Evolutionary conservation across 2,329 filamentous ascomycete species (phyloP), one percentile per base, ranked within the genome.

Genomic region (Aspergillus sp.): DNA sequence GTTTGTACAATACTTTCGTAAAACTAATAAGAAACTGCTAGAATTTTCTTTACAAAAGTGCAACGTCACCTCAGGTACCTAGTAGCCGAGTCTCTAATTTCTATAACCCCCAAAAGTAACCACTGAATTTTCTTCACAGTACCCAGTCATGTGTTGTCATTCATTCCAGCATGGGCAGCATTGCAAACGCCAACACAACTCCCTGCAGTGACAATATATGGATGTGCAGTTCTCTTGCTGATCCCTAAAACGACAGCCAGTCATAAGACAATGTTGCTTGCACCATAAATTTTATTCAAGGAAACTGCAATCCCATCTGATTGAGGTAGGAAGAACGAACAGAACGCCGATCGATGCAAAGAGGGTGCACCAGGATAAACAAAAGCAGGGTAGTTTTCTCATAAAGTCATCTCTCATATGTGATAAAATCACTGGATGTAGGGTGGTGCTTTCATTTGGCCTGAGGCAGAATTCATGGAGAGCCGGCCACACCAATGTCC

Each of bases 401-500:
- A 56, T 62, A 54, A 60, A 58, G 51, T 65, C 61, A 50, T 64
- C 55, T 61, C 60, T 65, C 58, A 56, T 64, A 56, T 62, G 53
- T 61, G 60, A 60, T 63, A 54, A 42, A 56, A 58, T 57, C 44
- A 52, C 47, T 41, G 49, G 38, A 46, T 47, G 45, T 47, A 49
- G 45, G 20, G 22, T 43, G 13, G 32, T 17, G 40, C 24, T 40
- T 22, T 19, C 35, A 19, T 19, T 13, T 4, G n/a, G 17, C 32
- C 26, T 13, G 19, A 20, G 13, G 41, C 20, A 48, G 36, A 30
- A 13, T 49, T 65, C 55, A 74, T 33, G 72, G 72, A 43, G 70
- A 69, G 16, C 65, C 68, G 22, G 62, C 62, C 20, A 73, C 50
- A 16, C 71, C 72, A 57, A 71, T 61, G 26, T 75, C 72, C 3